Evolutionary conservation across 495 filamentous ascomycete species (phyloP).

Genomic region (Friedmanniomyces endolithicus): DNA sequence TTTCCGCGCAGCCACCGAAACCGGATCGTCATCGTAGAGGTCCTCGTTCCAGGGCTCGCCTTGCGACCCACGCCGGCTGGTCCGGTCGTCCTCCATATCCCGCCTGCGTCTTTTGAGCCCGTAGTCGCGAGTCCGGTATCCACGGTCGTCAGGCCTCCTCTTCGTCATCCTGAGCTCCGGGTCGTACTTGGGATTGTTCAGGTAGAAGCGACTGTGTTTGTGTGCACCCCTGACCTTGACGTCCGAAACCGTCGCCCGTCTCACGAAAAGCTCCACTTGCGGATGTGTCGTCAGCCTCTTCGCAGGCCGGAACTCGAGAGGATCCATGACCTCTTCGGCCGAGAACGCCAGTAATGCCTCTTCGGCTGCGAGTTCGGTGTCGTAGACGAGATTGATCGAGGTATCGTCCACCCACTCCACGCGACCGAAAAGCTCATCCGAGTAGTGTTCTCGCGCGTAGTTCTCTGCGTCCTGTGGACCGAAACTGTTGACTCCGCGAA

Average conservation of each 20-base stretch:
- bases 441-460: constrained; percentile 55
- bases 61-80: constrained; percentile 30
- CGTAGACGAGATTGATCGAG: constrained; percentile 75
- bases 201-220: constrained; percentile 76
- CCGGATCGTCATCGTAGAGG: constrained; percentile 63
- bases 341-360: constrained; percentile 58
- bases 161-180: constrained; percentile 42
- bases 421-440: constrained; percentile 38
- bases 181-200: constrained; percentile 79
- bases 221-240: constrained; percentile 65
- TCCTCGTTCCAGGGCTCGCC: constrained; percentile 52
- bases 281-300: constrained; percentile 54
- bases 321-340: constrained; percentile 31
- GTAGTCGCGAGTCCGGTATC: constrained; percentile 41
- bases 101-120: constrained; percentile 42
- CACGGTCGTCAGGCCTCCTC: constrained; percentile 33
- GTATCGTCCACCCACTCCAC: constrained; percentile 95
- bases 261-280: constrained; percentile 55
- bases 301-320: constrained; percentile 44
- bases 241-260: constrained; percentile 62
- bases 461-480: constrained; percentile 61
- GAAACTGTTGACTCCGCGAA: constrained; percentile 71
- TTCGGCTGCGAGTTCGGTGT: constrained; percentile 51
- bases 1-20: neutral
- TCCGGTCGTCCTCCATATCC: constrained; percentile 45